Percentiles rank a stretch among this genome's conserved stretches.
Evolutionary conservation across 495 filamentous ascomycete genomes (phyloP).

Genomic region (Hypoxylon lenormandii): DNA sequence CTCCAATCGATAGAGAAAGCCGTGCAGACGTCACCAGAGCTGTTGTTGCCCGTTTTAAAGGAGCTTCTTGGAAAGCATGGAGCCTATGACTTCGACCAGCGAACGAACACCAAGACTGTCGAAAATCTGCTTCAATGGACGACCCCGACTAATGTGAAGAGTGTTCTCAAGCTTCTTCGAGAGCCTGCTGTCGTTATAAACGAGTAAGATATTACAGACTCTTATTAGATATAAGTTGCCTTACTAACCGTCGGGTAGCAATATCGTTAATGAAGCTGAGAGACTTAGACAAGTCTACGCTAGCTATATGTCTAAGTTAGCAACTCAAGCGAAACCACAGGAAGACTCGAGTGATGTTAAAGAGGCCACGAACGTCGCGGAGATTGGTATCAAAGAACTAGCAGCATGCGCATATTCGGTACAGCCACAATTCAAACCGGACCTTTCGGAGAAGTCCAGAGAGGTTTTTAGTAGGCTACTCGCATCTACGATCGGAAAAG

Average conservation of each 20-base stretch:
- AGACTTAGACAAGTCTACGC: slow-evolving; percentile 63
- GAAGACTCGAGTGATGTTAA: slow-evolving; percentile 9
- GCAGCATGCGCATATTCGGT: slow-evolving; percentile 63
- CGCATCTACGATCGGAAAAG: slow-evolving; percentile 70
- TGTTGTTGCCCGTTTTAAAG: slow-evolving; percentile 69
- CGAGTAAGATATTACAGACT: slow-evolving; percentile 38
- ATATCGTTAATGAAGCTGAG: slow-evolving; percentile 52
- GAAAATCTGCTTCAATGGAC: slow-evolving; percentile 76
- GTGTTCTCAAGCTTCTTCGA: slow-evolving; percentile 58
- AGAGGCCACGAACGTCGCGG: slow-evolving; percentile 38
- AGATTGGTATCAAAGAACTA: slow-evolving; percentile 58
- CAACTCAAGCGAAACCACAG: slow-evolving; percentile 38
- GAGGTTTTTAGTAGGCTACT: slow-evolving; percentile 76
- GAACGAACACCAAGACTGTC: slow-evolving; percentile 88
- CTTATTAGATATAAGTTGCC: neutral
- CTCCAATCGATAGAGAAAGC: slow-evolving; percentile 74
- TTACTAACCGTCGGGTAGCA: slow-evolving; percentile 37
- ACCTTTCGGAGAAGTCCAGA: slow-evolving; percentile 69
- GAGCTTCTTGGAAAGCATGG: slow-evolving; percentile 76
- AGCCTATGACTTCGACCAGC: slow-evolving; percentile 81
- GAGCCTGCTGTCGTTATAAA: slow-evolving; percentile 52
- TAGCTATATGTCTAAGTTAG: slow-evolving; percentile 65
- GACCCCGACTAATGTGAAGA: slow-evolving; percentile 63
- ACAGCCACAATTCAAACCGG: slow-evolving; percentile 55
- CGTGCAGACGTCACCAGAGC: slow-evolving; percentile 72